Base-by-base conservation (phyloP, 1,284 basidiomycete genomes). In the Fereydounia khargensis region DNA sequence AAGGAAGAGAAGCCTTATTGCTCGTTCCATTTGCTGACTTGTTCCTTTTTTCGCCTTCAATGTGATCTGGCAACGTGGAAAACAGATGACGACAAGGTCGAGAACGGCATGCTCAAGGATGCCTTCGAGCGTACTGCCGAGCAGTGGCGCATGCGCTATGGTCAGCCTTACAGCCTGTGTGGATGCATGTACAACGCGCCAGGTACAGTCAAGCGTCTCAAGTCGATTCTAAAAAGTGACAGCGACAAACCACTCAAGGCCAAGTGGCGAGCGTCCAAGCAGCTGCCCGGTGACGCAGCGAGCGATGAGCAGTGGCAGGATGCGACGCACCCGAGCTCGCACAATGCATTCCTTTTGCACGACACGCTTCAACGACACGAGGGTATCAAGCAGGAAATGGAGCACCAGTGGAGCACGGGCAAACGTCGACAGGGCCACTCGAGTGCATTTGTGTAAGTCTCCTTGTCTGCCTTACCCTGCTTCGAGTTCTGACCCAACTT, bases 11-110 rank as follows among this genome's bases (percentile, higher is more conserved):
- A 9, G 18, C 13, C 10, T n/a, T 30, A 10, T 30, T 30, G 27
- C 27, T 28, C 27, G 9, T 9, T 9, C n/a, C 27, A 9, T 9
- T 28, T n/a, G n/a, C 27, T 28, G 9, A 9, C 10, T n/a, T 28
- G 27, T 28, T 28, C 27, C 10, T n/a, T 9, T 28, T 28, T 28
- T 28, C 9, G 9, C 9, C 27, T 28, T n/a, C 27, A 9, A n/a
- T n/a, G n/a, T n/a, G n/a, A n/a, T 9, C 27, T n/a, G 27, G 10
- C 27, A 28, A 9, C 27, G 27, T n/a, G 9, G 33, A 8, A 17
- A 34, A 59, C 25, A n/a, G n/a, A n/a, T n/a, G 60, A 69, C 39
- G 65, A 69, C 35, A 64, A 64, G 28, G 44, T 69, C 28, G 60
- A 64, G 43, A 55, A 53, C n/a, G 50, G 54, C 31, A 51, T 47